A percentile compares a stretch with the other conserved stretches of the same genome.
These are phyloP conservation scores for Neotropicomus parvogracilis DNA, from an alignment of 1,284 basidiomycete genomes.

Conservation along the genomic window DNA sequence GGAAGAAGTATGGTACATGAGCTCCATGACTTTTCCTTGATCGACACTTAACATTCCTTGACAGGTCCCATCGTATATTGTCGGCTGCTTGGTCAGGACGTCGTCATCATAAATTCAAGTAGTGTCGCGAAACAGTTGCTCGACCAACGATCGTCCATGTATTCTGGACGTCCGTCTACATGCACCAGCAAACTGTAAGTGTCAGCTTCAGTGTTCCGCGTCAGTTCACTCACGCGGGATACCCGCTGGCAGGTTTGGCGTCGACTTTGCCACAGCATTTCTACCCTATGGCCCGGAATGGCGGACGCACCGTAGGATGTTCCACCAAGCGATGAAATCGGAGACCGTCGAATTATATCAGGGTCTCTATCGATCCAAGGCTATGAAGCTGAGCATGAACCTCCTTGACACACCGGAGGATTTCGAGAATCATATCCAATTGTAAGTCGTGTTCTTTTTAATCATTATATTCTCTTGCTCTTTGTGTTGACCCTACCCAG, in stretches of 20 bases:
- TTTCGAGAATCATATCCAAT: conserved; percentile 23
- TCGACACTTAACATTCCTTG: background rate
- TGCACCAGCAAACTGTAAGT: conserved; percentile 27
- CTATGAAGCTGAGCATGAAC: conserved; percentile 17
- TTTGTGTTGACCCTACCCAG: conserved; percentile 10
- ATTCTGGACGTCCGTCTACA: conserved; percentile 30
- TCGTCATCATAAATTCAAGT: conserved; percentile 30
- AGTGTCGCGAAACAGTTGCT: conserved; percentile 28
- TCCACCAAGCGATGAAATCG: conserved; percentile 28
- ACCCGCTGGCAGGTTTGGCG: conserved; percentile 24
- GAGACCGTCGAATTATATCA: conserved; percentile 21
- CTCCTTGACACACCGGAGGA: conserved; percentile 24
- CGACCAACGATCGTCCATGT: conserved; percentile 29
- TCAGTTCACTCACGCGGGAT: background rate
- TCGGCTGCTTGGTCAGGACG: conserved; percentile 23
- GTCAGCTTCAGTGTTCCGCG: too few relatives aligned
- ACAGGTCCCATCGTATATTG: conserved; percentile 31
- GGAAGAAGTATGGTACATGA: conserved; percentile 27
- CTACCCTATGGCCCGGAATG: conserved; percentile 31
- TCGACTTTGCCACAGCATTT: conserved; percentile 33
- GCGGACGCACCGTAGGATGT: conserved; percentile 30
- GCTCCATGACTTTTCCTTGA: background rate
- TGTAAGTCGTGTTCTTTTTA: conserved; percentile 14
- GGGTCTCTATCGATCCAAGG: conserved; percentile 23
- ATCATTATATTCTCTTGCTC: background rate